These are phyloP conservation scores for Alopecurus myosuroides DNA, from an alignment of 176 grass and related monocot species.

Conservation along the genomic window DNA sequence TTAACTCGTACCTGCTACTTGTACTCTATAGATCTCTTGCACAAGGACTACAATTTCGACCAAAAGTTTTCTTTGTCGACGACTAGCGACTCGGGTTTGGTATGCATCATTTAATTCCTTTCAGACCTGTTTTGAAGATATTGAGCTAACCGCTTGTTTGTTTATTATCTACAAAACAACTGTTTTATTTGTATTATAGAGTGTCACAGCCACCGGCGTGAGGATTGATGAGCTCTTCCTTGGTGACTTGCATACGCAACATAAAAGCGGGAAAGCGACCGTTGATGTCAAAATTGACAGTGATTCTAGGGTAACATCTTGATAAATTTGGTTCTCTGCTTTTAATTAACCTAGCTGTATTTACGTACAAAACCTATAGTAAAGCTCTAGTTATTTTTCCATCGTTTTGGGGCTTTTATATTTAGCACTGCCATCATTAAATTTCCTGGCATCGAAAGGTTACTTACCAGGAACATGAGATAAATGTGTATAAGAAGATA, in stretches of 20 bases:
- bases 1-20: background rate
- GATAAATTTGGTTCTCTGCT: background rate
- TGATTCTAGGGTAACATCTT: constrained; percentile 55
- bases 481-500: background rate
- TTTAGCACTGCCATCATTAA: background rate
- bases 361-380: background rate
- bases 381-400: background rate
- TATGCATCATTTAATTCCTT: too few species aligned
- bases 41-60: constrained; percentile 89
- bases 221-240: constrained; percentile 73
- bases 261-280: constrained; percentile 59
- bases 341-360: background rate
- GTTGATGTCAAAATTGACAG: constrained; percentile 81
- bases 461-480: background rate
- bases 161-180: background rate
- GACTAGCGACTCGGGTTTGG: constrained; percentile 50
- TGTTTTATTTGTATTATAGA: constrained; percentile 24
- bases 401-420: background rate
- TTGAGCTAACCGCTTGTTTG: background rate
- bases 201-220: constrained; percentile 65
- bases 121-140: background rate
- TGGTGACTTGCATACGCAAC: constrained; percentile 64
- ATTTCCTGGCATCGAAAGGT: background rate
- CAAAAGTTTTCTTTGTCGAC: constrained; percentile 66
- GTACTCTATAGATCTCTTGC: constrained; percentile 64